Evolutionary conservation across 108 stramenopile genomes (phyloP).

Genomic region (Nannochloropsis gaditana): DNA sequence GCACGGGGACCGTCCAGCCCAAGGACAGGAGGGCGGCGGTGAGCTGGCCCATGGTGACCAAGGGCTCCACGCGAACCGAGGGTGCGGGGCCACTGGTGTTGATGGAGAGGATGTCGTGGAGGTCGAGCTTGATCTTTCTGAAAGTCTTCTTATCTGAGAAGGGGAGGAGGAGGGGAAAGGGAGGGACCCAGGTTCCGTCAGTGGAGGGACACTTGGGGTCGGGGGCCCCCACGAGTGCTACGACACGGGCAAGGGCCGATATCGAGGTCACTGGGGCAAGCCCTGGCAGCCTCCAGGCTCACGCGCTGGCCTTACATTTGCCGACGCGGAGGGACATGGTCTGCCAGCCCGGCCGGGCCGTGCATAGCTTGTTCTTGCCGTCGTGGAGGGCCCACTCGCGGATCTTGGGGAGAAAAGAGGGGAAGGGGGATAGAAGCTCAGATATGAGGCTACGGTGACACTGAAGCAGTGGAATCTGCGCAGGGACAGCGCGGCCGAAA

Average conservation of each 20-base stretch:
- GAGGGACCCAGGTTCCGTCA: neutral
- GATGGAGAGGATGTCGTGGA: slow-evolving; percentile 17
- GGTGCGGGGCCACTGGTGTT: neutral
- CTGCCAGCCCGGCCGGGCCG: neutral
- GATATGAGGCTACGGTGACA: neutral
- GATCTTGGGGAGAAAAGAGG: neutral
- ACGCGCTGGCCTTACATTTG: neutral
- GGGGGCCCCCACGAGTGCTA: too few relatives aligned
- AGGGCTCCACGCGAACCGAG: slow-evolving; percentile 27
- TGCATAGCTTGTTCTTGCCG: slow-evolving; percentile 19
- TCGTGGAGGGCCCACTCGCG: neutral
- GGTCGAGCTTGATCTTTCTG: neutral
- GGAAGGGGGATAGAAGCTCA: neutral
- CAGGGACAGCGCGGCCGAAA: too few relatives aligned
- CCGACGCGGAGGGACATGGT: neutral
- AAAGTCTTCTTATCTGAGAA: slow-evolving; percentile 1
- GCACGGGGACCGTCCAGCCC: slow-evolving; percentile 53
- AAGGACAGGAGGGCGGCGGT: slow-evolving; percentile 18
- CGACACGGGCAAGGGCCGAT: too few relatives aligned
- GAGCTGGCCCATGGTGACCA: slow-evolving; percentile 44
- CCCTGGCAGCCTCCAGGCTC: too few relatives aligned
- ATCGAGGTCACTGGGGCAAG: too few relatives aligned
- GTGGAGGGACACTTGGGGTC: too few relatives aligned
- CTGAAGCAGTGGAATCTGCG: too few relatives aligned
- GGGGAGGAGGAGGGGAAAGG: neutral